Percentiles rank a stretch among this genome's conserved stretches.
Conservation (phyloP, 495 filamentous ascomycete species). For the Hypoxylon rickii region DNA sequence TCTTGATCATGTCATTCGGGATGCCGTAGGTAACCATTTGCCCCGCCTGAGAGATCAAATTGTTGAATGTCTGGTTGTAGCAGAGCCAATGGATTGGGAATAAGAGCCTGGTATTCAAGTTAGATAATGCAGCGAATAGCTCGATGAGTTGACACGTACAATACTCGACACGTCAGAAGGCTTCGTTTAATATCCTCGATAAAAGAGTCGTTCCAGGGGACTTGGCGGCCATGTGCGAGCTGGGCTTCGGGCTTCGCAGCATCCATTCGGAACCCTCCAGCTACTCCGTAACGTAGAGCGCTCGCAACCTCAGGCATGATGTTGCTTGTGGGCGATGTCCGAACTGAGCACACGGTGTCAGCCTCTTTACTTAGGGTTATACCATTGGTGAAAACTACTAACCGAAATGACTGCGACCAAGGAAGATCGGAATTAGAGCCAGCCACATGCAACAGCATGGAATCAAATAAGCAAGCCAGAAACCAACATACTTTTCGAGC, state of each 20-base stretch:
- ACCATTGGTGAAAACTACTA: neutral
- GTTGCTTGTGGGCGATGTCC: conserved; percentile 14
- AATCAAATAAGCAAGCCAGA: conserved; percentile 48
- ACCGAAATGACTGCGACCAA: conserved; percentile 52
- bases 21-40: conserved; percentile 54
- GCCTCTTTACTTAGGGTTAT: neutral
- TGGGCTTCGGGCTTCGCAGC: conserved; percentile 18
- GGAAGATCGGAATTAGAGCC: conserved; percentile 42
- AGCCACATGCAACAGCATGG: conserved; percentile 29
- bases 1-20: conserved; percentile 55
- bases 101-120: conserved; percentile 23
- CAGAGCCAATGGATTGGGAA: conserved; percentile 51
- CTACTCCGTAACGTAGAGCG: conserved; percentile 10
- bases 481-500: conserved; percentile 32
- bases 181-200: conserved; percentile 23
- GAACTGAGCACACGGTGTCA: conserved; percentile 11
- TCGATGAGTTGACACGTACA: neutral
- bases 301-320: conserved; percentile 12
- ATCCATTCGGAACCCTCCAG: conserved; percentile 17
- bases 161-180: conserved; percentile 18
- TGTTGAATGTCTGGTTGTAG: conserved; percentile 41
- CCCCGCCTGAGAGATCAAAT: conserved; percentile 60
- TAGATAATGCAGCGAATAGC: neutral
- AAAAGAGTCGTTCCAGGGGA: conserved; percentile 18
- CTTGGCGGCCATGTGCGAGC: conserved; percentile 9